These are phyloP conservation scores for Plectosphaerella plurivora DNA, from an alignment of 2,329 filamentous ascomycete species.

Conservation along the genomic window DNA sequence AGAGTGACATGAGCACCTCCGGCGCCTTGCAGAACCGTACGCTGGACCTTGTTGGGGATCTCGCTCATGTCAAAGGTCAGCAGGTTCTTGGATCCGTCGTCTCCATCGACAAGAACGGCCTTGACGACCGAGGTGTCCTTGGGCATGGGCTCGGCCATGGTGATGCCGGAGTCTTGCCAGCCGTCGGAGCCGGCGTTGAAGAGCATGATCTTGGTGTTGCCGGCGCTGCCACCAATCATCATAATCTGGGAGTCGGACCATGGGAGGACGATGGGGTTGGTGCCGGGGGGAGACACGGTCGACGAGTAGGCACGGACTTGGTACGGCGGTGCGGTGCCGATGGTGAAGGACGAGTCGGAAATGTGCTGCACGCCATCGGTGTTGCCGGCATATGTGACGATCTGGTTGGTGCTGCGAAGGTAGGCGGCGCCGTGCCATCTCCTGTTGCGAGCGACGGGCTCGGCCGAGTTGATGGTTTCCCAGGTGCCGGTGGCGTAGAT, in stretches of 20 bases:
- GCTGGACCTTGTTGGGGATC: constrained; percentile 70
- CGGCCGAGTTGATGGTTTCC: constrained; percentile 38
- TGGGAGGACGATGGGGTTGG: constrained; percentile 66
- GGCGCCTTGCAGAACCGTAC: constrained; percentile 61
- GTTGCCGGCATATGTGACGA: constrained; percentile 77
- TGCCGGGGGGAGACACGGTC: constrained; percentile 53
- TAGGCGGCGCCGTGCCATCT: constrained; percentile 73
- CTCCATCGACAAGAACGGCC: constrained; percentile 62
- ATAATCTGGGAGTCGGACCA: constrained; percentile 70
- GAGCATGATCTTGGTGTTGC: constrained; percentile 65
- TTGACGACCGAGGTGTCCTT: constrained; percentile 54
- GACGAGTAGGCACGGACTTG: constrained; percentile 54
- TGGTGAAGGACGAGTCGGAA: constrained; percentile 72
- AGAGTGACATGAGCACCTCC: constrained; percentile 49
- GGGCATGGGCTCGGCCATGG: constrained; percentile 55
- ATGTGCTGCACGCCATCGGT: constrained; percentile 52
- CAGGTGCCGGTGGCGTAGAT: constrained; percentile 50
- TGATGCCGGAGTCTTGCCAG: constrained; percentile 66
- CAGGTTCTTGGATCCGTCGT: constrained; percentile 73
- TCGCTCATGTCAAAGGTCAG: constrained; percentile 72
- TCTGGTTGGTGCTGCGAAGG: constrained; percentile 62
- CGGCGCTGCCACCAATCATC: constrained; percentile 67
- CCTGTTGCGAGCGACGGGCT: constrained; percentile 60
- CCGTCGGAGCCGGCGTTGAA: constrained; percentile 55
- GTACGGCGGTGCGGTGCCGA: constrained; percentile 64